Conservation (phyloP, 2,329 filamentous ascomycete genomes). For the Tolypocladium nubicola region DNA sequence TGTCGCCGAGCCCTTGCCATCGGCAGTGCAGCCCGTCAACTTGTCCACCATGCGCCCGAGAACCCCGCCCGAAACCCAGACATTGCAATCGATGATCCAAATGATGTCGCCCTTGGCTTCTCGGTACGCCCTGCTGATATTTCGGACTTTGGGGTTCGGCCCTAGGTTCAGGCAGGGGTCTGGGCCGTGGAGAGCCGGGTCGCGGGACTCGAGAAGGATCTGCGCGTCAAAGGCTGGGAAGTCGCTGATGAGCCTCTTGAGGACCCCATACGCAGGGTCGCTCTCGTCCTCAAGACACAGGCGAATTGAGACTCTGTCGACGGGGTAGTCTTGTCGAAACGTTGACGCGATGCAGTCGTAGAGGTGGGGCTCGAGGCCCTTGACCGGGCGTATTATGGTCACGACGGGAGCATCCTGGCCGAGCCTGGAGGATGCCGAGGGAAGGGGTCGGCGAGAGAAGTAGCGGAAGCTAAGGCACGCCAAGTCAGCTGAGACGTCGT, state of each 20-base stretch:
- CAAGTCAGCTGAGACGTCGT: not conserved
- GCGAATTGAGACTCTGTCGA: conserved; percentile 62
- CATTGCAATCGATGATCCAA: conserved; percentile 94
- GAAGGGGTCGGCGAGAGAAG: conserved; percentile 38
- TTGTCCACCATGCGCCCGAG: conserved; percentile 83
- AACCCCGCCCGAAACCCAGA: conserved; percentile 76
- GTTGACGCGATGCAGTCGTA: conserved; percentile 88
- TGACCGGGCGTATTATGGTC: conserved; percentile 86
- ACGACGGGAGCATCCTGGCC: conserved; percentile 58
- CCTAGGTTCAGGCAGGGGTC: conserved; percentile 53
- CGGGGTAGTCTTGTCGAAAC: conserved; percentile 73
- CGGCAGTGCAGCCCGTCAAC: conserved; percentile 55
- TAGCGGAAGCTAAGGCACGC: conserved; percentile 33
- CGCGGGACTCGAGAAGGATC: conserved; percentile 73
- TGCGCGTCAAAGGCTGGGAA: conserved; percentile 62
- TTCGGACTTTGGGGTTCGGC: conserved; percentile 96
- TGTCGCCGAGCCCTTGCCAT: conserved; percentile 32
- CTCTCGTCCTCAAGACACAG: conserved; percentile 68
- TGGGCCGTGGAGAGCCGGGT: conserved; percentile 53
- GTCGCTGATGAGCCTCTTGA: conserved; percentile 61
- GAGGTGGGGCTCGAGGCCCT: conserved; percentile 79
- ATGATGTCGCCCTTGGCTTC: conserved; percentile 81
- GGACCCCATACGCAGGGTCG: conserved; percentile 68
- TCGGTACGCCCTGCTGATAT: conserved; percentile 86
- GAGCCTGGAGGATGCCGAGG: conserved; percentile 40